Percentiles rank a stretch among this genome's conserved stretches.
Evolutionary conservation across 73 alveolate species (phyloP).

Genomic region (Symbiodinium pilosum): DNA sequence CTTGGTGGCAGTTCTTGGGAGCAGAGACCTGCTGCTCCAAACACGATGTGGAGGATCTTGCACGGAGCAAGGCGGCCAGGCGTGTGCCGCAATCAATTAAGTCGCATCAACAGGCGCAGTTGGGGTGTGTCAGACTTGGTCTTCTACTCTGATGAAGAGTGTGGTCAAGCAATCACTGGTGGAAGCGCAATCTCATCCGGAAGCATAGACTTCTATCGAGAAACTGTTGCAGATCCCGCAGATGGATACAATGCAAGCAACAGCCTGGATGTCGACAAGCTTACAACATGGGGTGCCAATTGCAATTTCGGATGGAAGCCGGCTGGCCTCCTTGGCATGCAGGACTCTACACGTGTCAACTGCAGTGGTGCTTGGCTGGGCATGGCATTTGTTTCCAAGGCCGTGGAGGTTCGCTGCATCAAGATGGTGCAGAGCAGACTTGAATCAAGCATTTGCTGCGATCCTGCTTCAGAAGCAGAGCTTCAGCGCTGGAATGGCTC

Average conservation of each 20-base stretch:
- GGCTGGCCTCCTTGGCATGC: background rate
- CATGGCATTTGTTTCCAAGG: background rate
- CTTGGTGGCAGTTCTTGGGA: slow-evolving; percentile 71
- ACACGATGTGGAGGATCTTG: slow-evolving; percentile 72
- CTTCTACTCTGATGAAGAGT: background rate
- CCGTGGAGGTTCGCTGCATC: slow-evolving; percentile 21
- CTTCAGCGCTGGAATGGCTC: slow-evolving; percentile 18
- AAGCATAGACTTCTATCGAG: background rate
- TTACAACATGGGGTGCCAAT: background rate
- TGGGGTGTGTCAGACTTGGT: slow-evolving; percentile 69
- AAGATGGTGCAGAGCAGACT: slow-evolving; percentile 7
- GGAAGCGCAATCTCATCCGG: background rate
- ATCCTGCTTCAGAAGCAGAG: slow-evolving; percentile 10
- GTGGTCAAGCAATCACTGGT: background rate
- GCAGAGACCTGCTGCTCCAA: slow-evolving; percentile 62
- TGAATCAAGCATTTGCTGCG: background rate
- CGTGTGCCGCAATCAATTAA: slow-evolving; percentile 44
- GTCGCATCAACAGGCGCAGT: slow-evolving; percentile 24
- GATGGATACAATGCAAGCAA: slow-evolving; percentile 7
- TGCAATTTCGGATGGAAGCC: slow-evolving; percentile 9
- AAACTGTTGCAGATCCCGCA: background rate
- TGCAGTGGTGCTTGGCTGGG: background rate
- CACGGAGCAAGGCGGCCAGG: background rate
- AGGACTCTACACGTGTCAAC: slow-evolving; percentile 12
- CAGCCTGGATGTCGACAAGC: background rate